Percentiles rank a stretch among this genome's conserved stretches.
These are phyloP conservation scores for Saccharomyces eubayanus DNA, from an alignment of 805 yeast species.

Conservation along the genomic window DNA sequence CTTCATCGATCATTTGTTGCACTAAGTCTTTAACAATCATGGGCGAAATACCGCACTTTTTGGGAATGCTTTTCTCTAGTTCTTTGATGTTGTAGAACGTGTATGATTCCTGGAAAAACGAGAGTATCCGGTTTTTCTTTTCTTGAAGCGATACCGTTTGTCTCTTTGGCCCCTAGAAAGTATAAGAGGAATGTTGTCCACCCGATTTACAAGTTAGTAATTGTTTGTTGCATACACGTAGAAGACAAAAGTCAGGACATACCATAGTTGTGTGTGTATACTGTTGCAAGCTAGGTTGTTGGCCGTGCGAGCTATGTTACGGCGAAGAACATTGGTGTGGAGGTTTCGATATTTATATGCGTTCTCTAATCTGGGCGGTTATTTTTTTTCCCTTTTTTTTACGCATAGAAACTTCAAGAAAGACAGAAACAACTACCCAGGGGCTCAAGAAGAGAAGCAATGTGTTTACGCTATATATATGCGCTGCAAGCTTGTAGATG, in stretches of 20 bases:
- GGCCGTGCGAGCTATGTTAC: background rate
- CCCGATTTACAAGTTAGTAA: background rate
- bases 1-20: slow-evolving; percentile 42
- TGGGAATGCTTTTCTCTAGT: slow-evolving; percentile 40
- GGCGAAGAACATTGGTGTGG: background rate
- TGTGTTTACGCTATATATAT: background rate
- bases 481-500: no score
- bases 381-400: background rate
- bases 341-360: background rate
- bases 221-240: background rate
- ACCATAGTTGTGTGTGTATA: background rate
- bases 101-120: slow-evolving; percentile 36
- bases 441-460: background rate
- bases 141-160: slow-evolving; percentile 33
- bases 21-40: slow-evolving; percentile 48
- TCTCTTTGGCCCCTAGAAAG: slow-evolving; percentile 24
- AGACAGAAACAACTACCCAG: background rate
- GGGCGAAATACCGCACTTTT: slow-evolving; percentile 39
- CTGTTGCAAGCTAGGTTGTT: background rate
- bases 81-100: slow-evolving; percentile 43
- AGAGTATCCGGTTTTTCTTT: slow-evolving; percentile 31
- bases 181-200: background rate
- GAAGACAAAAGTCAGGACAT: background rate
- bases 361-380: background rate
- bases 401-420: background rate